These are phyloP conservation scores for Apiospora saccharicola DNA, from an alignment of 2,329 filamentous ascomycete genomes.

Conservation along the genomic window DNA sequence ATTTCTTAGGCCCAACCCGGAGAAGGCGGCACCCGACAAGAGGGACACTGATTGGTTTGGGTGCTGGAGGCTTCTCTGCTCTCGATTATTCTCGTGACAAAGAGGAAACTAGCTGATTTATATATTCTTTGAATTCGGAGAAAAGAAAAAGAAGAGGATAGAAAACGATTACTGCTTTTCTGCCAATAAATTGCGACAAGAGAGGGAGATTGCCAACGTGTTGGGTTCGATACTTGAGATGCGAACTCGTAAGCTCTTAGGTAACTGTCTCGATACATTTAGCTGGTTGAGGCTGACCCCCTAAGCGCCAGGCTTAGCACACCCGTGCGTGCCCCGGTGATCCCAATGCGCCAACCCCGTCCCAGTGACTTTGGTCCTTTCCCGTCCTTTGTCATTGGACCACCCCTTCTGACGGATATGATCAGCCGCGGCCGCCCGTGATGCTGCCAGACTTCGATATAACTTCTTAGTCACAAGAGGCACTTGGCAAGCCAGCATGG, in stretches of 20 bases:
- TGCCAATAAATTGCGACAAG: neutral
- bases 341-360: slow-evolving; percentile 16
- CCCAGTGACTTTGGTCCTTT: slow-evolving; percentile 7
- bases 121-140: neutral
- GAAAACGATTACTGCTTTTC: neutral
- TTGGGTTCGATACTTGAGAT: neutral
- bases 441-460: slow-evolving; percentile 8
- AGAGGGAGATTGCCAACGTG: neutral
- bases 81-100: neutral
- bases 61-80: neutral
- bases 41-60: slow-evolving; percentile 10
- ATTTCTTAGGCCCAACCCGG: slow-evolving; percentile 11
- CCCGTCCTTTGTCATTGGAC: neutral
- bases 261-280: neutral
- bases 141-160: neutral
- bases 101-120: neutral
- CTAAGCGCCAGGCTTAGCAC: neutral
- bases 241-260: slow-evolving; percentile 9
- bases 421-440: neutral
- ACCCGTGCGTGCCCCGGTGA: slow-evolving; percentile 15
- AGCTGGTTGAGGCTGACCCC: neutral
- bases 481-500: neutral
- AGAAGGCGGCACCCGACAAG: slow-evolving; percentile 16
- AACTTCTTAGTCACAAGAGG: slow-evolving; percentile 14
- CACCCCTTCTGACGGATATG: slow-evolving; percentile 7